A percentile compares a stretch with the other conserved stretches of the same genome.
Evolutionary conservation across 2,329 filamentous ascomycete genomes (phyloP).

Genomic region (Zasmidium citrigriseum): DNA sequence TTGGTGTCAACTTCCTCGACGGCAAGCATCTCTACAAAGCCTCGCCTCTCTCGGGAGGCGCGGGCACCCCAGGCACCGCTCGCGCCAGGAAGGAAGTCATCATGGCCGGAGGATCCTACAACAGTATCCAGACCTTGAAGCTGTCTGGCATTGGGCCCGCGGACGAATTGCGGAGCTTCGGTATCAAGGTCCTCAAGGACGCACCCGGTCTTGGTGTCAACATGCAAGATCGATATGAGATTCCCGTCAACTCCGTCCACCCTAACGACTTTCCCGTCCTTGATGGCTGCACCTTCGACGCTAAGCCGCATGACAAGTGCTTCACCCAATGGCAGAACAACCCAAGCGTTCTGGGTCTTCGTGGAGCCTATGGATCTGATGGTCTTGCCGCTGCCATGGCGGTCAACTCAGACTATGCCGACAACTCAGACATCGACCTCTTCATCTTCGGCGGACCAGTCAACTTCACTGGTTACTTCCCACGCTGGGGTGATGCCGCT

Average conservation of each 20-base stretch:
- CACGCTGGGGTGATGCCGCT: constrained; percentile 51
- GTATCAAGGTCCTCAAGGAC: constrained; percentile 56
- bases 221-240: constrained; percentile 61
- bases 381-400: constrained; percentile 56
- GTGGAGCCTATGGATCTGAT: constrained; percentile 50
- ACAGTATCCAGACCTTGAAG: constrained; percentile 65
- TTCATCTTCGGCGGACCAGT: constrained; percentile 58
- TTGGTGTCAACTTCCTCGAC: constrained; percentile 44
- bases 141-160: constrained; percentile 62
- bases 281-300: constrained; percentile 42
- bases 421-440: constrained; percentile 52
- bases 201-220: constrained; percentile 65
- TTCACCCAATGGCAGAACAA: constrained; percentile 44
- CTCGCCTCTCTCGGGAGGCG: constrained; percentile 34
- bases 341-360: constrained; percentile 34
- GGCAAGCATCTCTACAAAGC: constrained; percentile 41
- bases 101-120: constrained; percentile 54
- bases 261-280: constrained; percentile 39
- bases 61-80: constrained; percentile 42
- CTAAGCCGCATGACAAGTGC: constrained; percentile 40
- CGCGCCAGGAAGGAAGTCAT: constrained; percentile 47
- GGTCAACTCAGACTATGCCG: constrained; percentile 39
- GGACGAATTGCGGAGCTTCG: constrained; percentile 53
- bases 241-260: constrained; percentile 51
- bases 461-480: constrained; percentile 58